A percentile compares a stretch with the other conserved stretches of the same genome.
These are phyloP conservation scores for Ascochyta fabae DNA, from an alignment of 2,329 filamentous ascomycete genomes.

Conservation along the genomic window DNA sequence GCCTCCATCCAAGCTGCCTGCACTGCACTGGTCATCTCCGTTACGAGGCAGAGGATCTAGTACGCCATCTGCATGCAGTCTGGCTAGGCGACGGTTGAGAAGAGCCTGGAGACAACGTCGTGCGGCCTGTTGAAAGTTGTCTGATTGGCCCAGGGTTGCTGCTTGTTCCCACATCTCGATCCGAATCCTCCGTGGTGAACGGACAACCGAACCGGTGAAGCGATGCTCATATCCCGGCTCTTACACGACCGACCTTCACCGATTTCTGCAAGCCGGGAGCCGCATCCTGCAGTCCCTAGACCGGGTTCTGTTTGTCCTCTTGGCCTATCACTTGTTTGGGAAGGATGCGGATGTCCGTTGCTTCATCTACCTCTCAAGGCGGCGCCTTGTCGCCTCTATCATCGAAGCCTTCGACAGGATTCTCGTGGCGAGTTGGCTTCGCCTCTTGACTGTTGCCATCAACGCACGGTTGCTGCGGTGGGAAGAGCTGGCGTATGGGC, in stretches of 20 bases:
- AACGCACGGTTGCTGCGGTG: neutral
- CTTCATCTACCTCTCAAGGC: neutral
- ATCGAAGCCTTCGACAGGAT: neutral
- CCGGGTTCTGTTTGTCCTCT: neutral
- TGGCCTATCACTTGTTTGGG: neutral
- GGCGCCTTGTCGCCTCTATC: neutral
- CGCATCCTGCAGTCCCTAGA: neutral
- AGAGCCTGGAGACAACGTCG: constrained; percentile 14
- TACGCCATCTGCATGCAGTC: neutral
- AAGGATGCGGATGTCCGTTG: neutral
- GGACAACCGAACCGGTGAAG: neutral
- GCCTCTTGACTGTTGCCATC: neutral
- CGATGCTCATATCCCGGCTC: neutral
- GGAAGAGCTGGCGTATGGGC: neutral
- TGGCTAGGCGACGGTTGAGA: neutral
- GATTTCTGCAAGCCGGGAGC: neutral
- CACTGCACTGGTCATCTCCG: neutral
- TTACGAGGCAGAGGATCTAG: neutral
- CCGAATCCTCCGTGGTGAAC: constrained; percentile 5
- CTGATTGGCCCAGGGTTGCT: constrained; percentile 5
- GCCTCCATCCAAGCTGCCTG: neutral
- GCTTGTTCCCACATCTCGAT: constrained; percentile 11
- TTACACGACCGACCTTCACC: neutral
- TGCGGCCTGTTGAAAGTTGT: constrained; percentile 20
- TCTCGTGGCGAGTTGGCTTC: neutral